Evolutionary conservation across 768 basidiomycete genomes (phyloP).

Genomic region (Rhodotorula kratochvilovae): DNA sequence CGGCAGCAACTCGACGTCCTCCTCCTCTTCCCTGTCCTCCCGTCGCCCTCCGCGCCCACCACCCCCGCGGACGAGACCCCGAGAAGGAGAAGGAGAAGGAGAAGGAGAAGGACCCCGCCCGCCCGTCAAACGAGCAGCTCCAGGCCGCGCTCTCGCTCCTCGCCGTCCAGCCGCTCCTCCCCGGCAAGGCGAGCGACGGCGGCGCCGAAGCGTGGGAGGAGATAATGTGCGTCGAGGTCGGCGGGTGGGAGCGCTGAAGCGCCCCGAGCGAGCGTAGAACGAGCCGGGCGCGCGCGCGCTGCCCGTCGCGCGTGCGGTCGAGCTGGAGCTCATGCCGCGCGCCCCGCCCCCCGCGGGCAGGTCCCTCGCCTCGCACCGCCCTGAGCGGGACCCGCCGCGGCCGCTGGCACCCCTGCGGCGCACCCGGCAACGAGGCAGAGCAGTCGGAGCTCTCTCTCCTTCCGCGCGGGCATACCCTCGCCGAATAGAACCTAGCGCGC

Average conservation of each 20-base stretch:
- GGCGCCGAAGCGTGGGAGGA: conserved; percentile 39
- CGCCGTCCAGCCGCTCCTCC: conserved; percentile 32
- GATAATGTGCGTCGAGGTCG: conserved; percentile 30
- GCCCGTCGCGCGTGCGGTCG: too few relatives aligned
- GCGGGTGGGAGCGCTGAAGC: conserved; percentile 26
- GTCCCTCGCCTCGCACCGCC: too few relatives aligned
- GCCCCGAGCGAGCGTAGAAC: not conserved
- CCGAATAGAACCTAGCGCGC: too few relatives aligned
- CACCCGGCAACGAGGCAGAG: too few relatives aligned
- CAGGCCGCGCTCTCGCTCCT: conserved; percentile 29
- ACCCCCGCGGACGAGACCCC: too few relatives aligned
- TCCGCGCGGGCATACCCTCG: too few relatives aligned
- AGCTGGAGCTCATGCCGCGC: too few relatives aligned
- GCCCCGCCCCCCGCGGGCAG: too few relatives aligned
- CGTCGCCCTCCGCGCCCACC: not conserved
- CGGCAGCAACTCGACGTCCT: conserved; percentile 31
- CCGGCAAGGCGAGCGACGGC: conserved; percentile 22
- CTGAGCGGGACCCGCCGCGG: too few relatives aligned
- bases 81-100: not conserved
- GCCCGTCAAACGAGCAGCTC: conserved; percentile 32
- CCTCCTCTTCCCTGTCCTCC: conserved; percentile 28
- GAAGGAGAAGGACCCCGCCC: not conserved
- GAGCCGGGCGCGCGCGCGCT: not conserved
- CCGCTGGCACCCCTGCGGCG: too few relatives aligned
- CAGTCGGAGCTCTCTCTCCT: too few relatives aligned